Evolutionary conservation across 1,139 yeast species (phyloP).

Genomic region (Sugiyamaella grinbergsii): DNA sequence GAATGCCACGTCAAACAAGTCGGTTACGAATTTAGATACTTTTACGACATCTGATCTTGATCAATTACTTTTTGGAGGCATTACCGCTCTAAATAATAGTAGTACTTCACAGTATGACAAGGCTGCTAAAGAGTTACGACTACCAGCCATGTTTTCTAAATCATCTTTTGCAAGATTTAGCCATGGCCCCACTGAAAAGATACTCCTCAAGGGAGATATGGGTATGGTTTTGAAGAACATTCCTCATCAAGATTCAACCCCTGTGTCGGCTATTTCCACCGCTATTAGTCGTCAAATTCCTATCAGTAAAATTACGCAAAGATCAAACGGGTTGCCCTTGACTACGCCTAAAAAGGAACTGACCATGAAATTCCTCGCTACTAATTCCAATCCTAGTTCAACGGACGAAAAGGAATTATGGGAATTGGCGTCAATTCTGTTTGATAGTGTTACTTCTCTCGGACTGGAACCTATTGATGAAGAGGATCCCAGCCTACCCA

Average conservation of each 20-base stretch:
- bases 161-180: constrained; percentile 32
- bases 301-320: constrained; percentile 15
- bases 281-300: constrained; percentile 4
- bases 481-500: constrained; percentile 17
- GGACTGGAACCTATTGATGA: constrained; percentile 31
- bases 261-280: constrained; percentile 1
- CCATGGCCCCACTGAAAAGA: constrained; percentile 23
- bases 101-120: constrained; percentile 29
- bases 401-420: constrained; percentile 42
- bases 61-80: constrained; percentile 57
- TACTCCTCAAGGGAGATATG: constrained; percentile 19
- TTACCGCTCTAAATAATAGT: constrained; percentile 27
- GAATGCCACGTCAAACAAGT: neutral
- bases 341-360: constrained; percentile 26
- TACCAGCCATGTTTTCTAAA: constrained; percentile 29
- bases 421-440: constrained; percentile 59
- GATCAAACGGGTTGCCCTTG: constrained; percentile 27
- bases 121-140: constrained; percentile 33
- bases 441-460: constrained; percentile 48
- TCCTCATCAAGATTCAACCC: constrained; percentile 5
- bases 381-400: constrained; percentile 15
- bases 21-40: constrained; percentile 12
- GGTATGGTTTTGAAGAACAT: neutral
- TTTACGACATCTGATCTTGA: constrained; percentile 48
- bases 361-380: constrained; percentile 27